Base-by-base conservation (phyloP, 352 stramenopile species). In the Halophytophthora polymorphica region DNA sequence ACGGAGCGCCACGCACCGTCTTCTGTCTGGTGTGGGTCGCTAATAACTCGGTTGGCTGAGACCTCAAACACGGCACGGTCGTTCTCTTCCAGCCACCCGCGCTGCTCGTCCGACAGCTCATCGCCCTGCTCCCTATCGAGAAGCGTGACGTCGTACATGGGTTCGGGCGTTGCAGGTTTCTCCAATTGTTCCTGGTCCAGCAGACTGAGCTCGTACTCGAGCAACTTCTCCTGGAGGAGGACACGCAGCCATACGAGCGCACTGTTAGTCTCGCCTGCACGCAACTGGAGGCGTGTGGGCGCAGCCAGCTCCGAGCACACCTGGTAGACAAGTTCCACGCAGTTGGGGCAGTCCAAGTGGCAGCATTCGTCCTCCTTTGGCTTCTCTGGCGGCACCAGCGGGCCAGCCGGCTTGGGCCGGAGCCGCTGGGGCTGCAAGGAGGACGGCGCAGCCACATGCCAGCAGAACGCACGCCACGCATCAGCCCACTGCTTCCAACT, bases 251-350 rank as follows among this genome's bases (percentile, higher is more conserved):
- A 29, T 31, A 46, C 17, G 12, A 17, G 8, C 25, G 8, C 25
- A 31, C 4, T 31, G 12, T 49, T 18, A 47, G 35, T 47, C 33
- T 11, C 12, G 36, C 46, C 21, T n/a, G 12, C 7, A 31, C 17
- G 45, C 3, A 15, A 40, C n/a, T 25, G 38, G 13, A 3, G 17
- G 7, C 4, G 48, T 25, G 14, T 45, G 18, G 36, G 48, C 34
- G 19, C 18, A 22, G 13, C 39, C 21, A 8, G 15, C n/a, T 3
- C 13, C 37, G n/a, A 45, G 59, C 56, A 61, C 61, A 90, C 83
- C 68, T 93, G 78, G 46, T 94, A 94, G 45, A 90, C 72, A 14
- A 94, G 58, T 17, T 91, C 63, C n/a, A 94, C 82, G 57, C 84
- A 94, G 57, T 93, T 94, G 31, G 84, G 84, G 45, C 84, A 94